Conservation (phyloP, 371 early-diverging fungal species). For the Amoeboaphelidium protococcarum region DNA sequence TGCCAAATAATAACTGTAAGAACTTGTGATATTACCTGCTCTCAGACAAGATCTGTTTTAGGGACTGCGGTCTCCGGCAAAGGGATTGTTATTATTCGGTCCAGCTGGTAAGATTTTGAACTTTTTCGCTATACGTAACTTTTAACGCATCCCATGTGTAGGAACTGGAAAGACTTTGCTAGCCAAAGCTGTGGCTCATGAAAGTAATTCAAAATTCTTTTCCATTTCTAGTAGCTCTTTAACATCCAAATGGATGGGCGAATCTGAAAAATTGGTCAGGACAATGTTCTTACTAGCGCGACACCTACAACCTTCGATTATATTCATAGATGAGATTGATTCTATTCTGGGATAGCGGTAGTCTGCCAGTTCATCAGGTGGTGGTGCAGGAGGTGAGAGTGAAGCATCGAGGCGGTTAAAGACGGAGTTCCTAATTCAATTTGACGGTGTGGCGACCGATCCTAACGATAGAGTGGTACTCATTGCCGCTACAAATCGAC, state of each 20-base stretch:
- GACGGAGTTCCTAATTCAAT: conserved; percentile 42
- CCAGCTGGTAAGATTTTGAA: no score
- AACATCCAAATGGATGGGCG: conserved; percentile 87
- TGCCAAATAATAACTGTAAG: conserved; percentile 54
- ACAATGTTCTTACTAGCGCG: conserved; percentile 80
- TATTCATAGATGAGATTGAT: conserved; percentile 77
- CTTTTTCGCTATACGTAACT: no score
- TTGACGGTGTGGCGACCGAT: not conserved
- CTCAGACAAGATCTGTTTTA: conserved; percentile 59
- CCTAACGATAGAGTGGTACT: not conserved
- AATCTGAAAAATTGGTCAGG: conserved; percentile 85
- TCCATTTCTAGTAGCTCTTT: conserved; percentile 49
- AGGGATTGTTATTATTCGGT: conserved; percentile 57
- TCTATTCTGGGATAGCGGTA: conserved; percentile 55
- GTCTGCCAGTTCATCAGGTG: no score
- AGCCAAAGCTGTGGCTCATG: conserved; percentile 73
- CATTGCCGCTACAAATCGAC: not conserved
- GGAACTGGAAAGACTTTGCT: conserved; percentile 82
- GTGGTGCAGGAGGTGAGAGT: conserved; percentile 72
- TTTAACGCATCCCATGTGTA: no score
- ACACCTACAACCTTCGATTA: conserved; percentile 56
- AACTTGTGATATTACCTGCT: conserved; percentile 71
- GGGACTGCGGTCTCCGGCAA: conserved; percentile 57
- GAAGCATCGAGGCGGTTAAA: conserved; percentile 71
- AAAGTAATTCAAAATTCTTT: conserved; percentile 76